These are phyloP conservation scores for Apiotrichum mycotoxinovorans DNA, from an alignment of 1,284 basidiomycete genomes.

Conservation along the genomic window DNA sequence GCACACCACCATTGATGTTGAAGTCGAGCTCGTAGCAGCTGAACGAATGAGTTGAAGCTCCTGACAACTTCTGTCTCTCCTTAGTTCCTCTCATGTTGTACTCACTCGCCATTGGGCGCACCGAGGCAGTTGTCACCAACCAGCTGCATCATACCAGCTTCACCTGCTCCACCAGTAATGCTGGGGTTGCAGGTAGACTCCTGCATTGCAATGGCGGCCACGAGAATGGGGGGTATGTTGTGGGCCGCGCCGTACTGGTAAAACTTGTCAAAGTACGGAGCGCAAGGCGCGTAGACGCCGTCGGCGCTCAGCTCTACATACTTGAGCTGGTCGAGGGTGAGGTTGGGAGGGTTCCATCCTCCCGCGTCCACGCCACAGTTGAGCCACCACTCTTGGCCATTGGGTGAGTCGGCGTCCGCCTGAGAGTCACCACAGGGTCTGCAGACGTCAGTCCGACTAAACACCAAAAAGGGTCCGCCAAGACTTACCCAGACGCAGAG, in stretches of 20 bases:
- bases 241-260: constrained; percentile 57
- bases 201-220: constrained; percentile 81
- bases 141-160: constrained; percentile 80
- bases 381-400: constrained; percentile 69
- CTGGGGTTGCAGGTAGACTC: constrained; percentile 67
- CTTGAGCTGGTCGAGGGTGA: constrained; percentile 57
- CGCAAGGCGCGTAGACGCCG: constrained; percentile 65
- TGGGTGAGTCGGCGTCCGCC: constrained; percentile 56
- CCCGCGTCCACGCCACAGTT: constrained; percentile 65
- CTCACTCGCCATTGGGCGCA: constrained; percentile 62
- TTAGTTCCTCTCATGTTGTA: too few species aligned
- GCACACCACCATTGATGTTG: constrained; percentile 53
- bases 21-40: constrained; percentile 53
- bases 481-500: too few species aligned
- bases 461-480: too few species aligned
- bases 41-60: not conserved
- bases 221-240: constrained; percentile 61
- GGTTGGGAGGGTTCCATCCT: constrained; percentile 42
- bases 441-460: not conserved
- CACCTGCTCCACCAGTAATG: constrained; percentile 71
- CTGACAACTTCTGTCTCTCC: too few species aligned
- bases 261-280: constrained; percentile 58
- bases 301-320: constrained; percentile 56
- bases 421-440: constrained; percentile 38
- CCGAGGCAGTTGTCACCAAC: constrained; percentile 70